Evolutionary conservation across 495 filamentous ascomycete species (phyloP), one percentile per base, ranked within the genome.

Genomic region (Aspergillus campestris): DNA sequence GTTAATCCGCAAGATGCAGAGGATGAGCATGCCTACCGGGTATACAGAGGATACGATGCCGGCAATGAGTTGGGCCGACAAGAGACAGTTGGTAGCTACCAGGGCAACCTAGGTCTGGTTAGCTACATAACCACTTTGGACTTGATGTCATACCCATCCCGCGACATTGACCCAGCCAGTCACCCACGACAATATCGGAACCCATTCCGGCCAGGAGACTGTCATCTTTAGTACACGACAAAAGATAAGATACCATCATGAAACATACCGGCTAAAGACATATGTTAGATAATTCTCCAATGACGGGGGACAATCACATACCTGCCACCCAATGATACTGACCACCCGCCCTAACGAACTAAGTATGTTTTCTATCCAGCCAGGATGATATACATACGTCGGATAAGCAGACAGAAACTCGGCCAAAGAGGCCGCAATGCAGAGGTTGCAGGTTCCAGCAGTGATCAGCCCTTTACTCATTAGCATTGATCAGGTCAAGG

Each of bases 291-390:
- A 38, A 4, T 18, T 42, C 29, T 13, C 35, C 27, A 12, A 45
- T 29, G 35, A 28, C 8, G 11, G 11, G 24, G 13, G 8, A 36
- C 5, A 31, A 10, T 24, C 13, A 52, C 55, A 52, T 50, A 71
- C 72, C 55, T 77, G 82, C 80, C 5, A 82, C 83, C 83, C 82
- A 87, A 61, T 84, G 80, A 56, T 86, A 85, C 58, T 84, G 81
- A 13, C 80, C 81, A 40, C 73, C 72, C 33, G 74, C 70, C 7
- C 69, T 72, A 51, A 40, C 53, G 51, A 3, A 35, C 47, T 18
- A 27, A 38, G 15, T n/a, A 34, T 4, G 6, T 10, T 14, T 14
- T 4, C 18, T 24, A 24, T 24, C 18, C 18, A 4, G 18, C 18
- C 18, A 24, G 18, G 4, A 24, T 39, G 12, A 15, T 27, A 28